These are phyloP conservation scores for Limnanthes douglasii DNA, from an alignment of 345 rosid genomes.

Conservation along the genomic window DNA sequence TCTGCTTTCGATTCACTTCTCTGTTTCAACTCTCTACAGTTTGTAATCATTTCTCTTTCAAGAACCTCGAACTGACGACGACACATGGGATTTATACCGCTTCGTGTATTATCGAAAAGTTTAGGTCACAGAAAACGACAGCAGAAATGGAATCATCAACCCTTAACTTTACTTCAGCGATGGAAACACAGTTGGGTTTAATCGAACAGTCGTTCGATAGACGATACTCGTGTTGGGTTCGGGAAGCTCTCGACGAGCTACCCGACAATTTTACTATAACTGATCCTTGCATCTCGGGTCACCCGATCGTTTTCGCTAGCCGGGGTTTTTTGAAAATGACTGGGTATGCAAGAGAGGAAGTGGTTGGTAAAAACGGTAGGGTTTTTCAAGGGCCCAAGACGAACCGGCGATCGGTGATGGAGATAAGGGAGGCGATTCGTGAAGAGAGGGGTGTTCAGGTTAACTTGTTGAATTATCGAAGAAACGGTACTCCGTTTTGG, in stretches of 20 bases:
- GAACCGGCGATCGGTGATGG: slow-evolving; percentile 51
- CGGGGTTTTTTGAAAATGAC: slow-evolving; percentile 60
- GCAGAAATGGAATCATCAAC: no score
- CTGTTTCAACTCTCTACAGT: no score
- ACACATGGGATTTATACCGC: no score
- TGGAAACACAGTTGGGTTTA: slow-evolving; percentile 31
- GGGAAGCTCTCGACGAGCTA: slow-evolving; percentile 58
- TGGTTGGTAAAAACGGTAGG: slow-evolving; percentile 70
- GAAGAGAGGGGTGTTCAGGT: slow-evolving; percentile 51
- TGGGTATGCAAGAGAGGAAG: slow-evolving; percentile 50
- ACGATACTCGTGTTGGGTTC: slow-evolving; percentile 38
- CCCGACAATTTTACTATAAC: slow-evolving; percentile 75
- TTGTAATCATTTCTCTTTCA: no score
- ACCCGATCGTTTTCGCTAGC: slow-evolving; percentile 90
- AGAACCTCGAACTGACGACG: no score
- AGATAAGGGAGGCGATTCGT: slow-evolving; percentile 74
- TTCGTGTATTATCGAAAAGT: no score
- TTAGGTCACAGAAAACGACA: no score
- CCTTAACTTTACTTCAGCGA: no score
- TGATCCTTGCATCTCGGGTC: slow-evolving; percentile 69
- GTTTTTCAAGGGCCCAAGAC: slow-evolving; percentile 74
- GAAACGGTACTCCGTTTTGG: slow-evolving; percentile 91
- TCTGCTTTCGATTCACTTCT: no score
- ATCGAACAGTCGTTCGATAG: slow-evolving; percentile 31
- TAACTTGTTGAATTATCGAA: slow-evolving; percentile 61